Conservation (phyloP, 305 asterid genomes). For the Nicotiana rustica region DNA sequence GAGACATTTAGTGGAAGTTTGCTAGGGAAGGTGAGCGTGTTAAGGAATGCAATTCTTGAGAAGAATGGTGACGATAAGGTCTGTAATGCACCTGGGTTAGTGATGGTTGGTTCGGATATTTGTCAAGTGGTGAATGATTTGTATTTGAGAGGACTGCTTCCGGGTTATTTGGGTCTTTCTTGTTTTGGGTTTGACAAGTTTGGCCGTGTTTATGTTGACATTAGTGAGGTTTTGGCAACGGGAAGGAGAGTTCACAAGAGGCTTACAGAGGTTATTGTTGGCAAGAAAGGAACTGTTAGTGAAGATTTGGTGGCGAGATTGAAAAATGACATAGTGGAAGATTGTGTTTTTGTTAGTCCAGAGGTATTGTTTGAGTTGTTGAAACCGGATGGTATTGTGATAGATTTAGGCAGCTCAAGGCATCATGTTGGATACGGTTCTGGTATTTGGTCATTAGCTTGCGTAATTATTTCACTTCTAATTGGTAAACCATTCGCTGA, state of each 20-base stretch:
- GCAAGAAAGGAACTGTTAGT: slow-evolving; percentile 30
- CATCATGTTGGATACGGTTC: slow-evolving; percentile 63
- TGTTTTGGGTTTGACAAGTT: slow-evolving; percentile 65
- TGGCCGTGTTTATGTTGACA: slow-evolving; percentile 62
- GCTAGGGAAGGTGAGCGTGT: slow-evolving; percentile 24
- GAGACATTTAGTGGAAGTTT: slow-evolving; percentile 49
- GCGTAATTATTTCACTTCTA: slow-evolving; percentile 64
- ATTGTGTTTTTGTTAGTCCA: slow-evolving; percentile 68
- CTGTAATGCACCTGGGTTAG: slow-evolving; percentile 47
- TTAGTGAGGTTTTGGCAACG: slow-evolving; percentile 55
- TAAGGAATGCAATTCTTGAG: slow-evolving; percentile 40
- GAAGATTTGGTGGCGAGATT: slow-evolving; percentile 44
- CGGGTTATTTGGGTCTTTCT: slow-evolving; percentile 60
- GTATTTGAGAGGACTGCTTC: slow-evolving; percentile 68
- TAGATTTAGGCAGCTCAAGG: slow-evolving; percentile 45
- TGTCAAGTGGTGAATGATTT: slow-evolving; percentile 69
- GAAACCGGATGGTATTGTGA: slow-evolving; percentile 47
- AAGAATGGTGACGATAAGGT: slow-evolving; percentile 41
- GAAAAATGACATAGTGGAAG: slow-evolving; percentile 41
- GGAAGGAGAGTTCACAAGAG: slow-evolving; percentile 54
- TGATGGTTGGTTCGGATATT: slow-evolving; percentile 61
- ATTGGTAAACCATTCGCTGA: slow-evolving; percentile 58
- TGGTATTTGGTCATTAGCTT: slow-evolving; percentile 86
- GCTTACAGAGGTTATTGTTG: slow-evolving; percentile 28
- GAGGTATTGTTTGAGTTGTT: slow-evolving; percentile 57